A percentile compares a stretch with the other conserved stretches of the same genome.
Conservation (phyloP, 2,329 filamentous ascomycete species). For the Fusarium lyarnte region DNA sequence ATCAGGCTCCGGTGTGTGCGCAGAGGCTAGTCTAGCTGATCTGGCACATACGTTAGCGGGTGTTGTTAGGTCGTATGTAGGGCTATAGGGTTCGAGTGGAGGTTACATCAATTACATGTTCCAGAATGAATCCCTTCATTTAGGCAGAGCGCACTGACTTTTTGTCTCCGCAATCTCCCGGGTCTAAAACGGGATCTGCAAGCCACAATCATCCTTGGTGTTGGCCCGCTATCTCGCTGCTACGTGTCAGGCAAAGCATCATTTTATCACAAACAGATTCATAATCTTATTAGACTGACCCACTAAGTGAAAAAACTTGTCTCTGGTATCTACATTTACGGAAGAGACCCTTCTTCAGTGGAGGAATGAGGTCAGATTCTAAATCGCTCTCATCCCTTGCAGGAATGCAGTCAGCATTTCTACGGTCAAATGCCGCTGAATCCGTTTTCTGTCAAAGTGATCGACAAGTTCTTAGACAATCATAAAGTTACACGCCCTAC, state of each 20-base stretch:
- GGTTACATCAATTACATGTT: neutral
- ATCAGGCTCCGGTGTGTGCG: constrained; percentile 35
- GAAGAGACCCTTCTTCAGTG: neutral
- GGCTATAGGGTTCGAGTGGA: neutral
- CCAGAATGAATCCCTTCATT: neutral
- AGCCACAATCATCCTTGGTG: neutral
- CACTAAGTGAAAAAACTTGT: neutral
- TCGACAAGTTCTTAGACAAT: neutral
- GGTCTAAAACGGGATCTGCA: neutral
- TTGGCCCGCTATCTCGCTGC: neutral
- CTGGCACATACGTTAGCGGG: neutral
- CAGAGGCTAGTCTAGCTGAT: neutral
- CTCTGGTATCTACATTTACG: neutral
- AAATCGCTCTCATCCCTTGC: neutral
- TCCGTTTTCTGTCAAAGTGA: neutral
- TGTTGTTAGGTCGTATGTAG: neutral
- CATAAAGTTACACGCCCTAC: neutral
- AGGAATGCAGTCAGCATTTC: neutral
- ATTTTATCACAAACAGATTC: neutral
- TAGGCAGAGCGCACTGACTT: neutral
- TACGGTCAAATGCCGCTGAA: neutral
- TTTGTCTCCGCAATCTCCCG: neutral
- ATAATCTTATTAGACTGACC: neutral
- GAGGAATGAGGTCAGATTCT: neutral
- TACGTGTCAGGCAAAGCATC: neutral